Conservation (phyloP, 495 filamentous ascomycete genomes). For the Penicillium angulare region DNA sequence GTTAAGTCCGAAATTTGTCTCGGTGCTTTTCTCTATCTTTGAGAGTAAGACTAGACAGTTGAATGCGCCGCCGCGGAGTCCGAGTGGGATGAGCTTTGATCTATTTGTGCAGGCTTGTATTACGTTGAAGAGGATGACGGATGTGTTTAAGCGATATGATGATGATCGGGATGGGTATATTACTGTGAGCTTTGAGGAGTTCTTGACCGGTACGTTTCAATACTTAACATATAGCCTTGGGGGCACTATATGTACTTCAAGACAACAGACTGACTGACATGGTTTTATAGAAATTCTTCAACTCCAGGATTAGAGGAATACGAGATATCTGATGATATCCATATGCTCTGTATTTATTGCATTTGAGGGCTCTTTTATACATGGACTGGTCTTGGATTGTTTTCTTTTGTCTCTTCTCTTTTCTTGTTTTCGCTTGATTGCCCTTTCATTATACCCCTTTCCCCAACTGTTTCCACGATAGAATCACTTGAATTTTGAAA, state of each 20-base stretch:
- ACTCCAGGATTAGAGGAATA: conserved; percentile 31
- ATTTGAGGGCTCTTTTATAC: neutral
- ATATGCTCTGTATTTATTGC: neutral
- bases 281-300: conserved; percentile 36
- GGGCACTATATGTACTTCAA: neutral
- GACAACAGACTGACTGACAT: neutral
- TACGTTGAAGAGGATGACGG: conserved; percentile 94
- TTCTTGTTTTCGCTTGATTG: neutral
- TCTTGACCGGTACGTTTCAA: conserved; percentile 66
- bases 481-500: no score
- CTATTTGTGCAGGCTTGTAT: conserved; percentile 98
- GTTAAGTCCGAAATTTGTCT: conserved; percentile 77
- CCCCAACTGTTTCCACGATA: neutral
- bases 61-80: conserved; percentile 20
- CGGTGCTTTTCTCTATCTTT: conserved; percentile 72
- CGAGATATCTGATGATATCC: no score
- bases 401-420: neutral
- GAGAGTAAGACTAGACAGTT: conserved; percentile 46
- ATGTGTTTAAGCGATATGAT: conserved; percentile 98
- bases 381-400: neutral
- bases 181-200: conserved; percentile 78
- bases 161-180: conserved; percentile 93
- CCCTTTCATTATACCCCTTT: neutral
- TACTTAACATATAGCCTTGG: neutral
- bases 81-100: conserved; percentile 84